Evolutionary conservation across 2,329 filamentous ascomycete genomes (phyloP).

Genomic region (Trichophyton simii): DNA sequence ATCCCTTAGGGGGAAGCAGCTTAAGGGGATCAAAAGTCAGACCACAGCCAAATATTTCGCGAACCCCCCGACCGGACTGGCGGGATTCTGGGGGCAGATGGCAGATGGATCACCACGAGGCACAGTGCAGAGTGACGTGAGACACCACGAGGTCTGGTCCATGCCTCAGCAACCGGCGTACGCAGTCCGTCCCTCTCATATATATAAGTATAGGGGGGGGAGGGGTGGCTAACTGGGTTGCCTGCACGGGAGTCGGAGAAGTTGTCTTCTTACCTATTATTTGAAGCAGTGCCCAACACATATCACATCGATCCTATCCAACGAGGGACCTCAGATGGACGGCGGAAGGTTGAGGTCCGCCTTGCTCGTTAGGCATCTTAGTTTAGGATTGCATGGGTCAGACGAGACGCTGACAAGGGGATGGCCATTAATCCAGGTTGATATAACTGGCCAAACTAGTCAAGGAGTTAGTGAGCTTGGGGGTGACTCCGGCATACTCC

Average conservation of each 20-base stretch:
- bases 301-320: background rate
- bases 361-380: background rate
- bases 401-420: background rate
- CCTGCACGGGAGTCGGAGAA: background rate
- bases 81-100: background rate
- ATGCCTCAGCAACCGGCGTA: background rate
- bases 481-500: background rate
- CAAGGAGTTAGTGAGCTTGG: too few species aligned
- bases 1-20: too few species aligned
- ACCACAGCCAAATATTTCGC: too few species aligned
- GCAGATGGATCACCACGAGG: conserved; percentile 1
- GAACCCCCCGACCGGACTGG: background rate
- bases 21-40: too few species aligned
- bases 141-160: conserved; percentile 2
- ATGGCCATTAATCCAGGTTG: background rate
- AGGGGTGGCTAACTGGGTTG: background rate
- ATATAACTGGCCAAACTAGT: background rate
- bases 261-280: background rate
- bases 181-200: background rate
- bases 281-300: background rate
- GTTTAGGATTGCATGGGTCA: background rate
- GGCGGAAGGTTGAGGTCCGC: background rate
- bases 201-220: background rate
- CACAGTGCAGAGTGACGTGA: background rate
- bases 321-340: background rate